Percentiles rank a stretch among this genome's conserved stretches.
Evolutionary conservation across 148 eudicot genomes (phyloP).

Genomic region (Camellia japonica): DNA sequence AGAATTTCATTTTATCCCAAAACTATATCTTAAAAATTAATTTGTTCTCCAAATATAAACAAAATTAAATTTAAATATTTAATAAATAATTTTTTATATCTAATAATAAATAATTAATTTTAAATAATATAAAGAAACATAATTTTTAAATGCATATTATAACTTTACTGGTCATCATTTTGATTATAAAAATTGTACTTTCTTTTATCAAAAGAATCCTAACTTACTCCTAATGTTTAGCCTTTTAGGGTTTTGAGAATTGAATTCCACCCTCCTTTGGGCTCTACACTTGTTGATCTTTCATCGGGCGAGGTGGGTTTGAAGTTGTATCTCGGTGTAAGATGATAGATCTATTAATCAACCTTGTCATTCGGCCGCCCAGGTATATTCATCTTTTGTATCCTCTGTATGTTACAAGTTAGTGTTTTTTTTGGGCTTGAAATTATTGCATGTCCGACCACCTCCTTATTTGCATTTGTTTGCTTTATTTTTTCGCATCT

Average conservation of each 20-base stretch:
- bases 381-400: slow-evolving; percentile 33
- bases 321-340: slow-evolving; percentile 1
- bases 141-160: too few species aligned
- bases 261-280: slow-evolving; percentile 2
- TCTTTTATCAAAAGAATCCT: too few species aligned
- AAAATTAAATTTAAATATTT: too few species aligned
- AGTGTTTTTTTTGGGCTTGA: not conserved
- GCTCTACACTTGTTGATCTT: not conserved
- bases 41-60: too few species aligned
- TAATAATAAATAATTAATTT: too few species aligned
- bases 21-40: too few species aligned
- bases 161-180: too few species aligned
- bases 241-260: not conserved
- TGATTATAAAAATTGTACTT: too few species aligned
- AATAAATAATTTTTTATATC: too few species aligned
- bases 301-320: not conserved
- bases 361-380: slow-evolving; percentile 83
- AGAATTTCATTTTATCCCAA: too few species aligned
- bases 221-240: too few species aligned
- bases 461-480: not conserved
- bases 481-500: not conserved
- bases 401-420: not conserved
- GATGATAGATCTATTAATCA: slow-evolving; percentile 74
- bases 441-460: not conserved
- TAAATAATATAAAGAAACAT: too few species aligned